A percentile compares a stretch with the other conserved stretches of the same genome.
Evolutionary conservation across 176 grass and related monocot genomes (phyloP).

Genomic region (Cymbopogon citratus): DNA sequence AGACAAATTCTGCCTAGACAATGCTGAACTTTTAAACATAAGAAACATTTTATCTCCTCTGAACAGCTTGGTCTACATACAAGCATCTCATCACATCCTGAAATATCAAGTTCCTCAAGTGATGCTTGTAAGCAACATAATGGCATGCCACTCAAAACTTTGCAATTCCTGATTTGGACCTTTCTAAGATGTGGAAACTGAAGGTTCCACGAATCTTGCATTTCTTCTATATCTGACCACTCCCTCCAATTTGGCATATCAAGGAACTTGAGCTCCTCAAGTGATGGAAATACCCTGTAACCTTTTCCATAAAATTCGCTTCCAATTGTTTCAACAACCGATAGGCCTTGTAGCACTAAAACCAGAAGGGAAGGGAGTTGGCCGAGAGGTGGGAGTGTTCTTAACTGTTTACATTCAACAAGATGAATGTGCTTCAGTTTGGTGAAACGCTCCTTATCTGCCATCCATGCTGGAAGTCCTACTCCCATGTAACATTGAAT

Average conservation of each 20-base stretch:
- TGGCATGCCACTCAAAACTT: background rate
- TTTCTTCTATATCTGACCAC: constrained; percentile 20
- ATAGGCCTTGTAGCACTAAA: constrained; percentile 21
- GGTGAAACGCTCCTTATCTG: background rate
- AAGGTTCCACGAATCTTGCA: background rate
- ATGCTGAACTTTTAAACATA: background rate
- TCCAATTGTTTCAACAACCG: background rate
- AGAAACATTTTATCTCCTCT: background rate
- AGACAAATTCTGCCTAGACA: constrained; percentile 5
- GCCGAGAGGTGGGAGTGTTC: constrained; percentile 37
- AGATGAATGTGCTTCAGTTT: constrained; percentile 15
- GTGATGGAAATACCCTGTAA: constrained; percentile 33
- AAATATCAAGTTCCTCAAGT: constrained; percentile 36
- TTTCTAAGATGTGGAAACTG: constrained; percentile 25
- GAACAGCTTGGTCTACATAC: constrained; percentile 2
- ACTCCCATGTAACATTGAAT: constrained; percentile 13
- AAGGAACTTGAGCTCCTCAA: constrained; percentile 24
- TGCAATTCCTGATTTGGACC: constrained; percentile 27
- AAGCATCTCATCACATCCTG: constrained; percentile 14
- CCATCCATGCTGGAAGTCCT: constrained; percentile 31
- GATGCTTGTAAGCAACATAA: constrained; percentile 5
- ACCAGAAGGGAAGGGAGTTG: constrained; percentile 26
- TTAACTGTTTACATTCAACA: background rate
- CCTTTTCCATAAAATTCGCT: constrained; percentile 30
- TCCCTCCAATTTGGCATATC: constrained; percentile 20